phyloP scores from a whole-genome alignment of 345 rosid genomes.

The Limnanthes douglasii region DNA sequence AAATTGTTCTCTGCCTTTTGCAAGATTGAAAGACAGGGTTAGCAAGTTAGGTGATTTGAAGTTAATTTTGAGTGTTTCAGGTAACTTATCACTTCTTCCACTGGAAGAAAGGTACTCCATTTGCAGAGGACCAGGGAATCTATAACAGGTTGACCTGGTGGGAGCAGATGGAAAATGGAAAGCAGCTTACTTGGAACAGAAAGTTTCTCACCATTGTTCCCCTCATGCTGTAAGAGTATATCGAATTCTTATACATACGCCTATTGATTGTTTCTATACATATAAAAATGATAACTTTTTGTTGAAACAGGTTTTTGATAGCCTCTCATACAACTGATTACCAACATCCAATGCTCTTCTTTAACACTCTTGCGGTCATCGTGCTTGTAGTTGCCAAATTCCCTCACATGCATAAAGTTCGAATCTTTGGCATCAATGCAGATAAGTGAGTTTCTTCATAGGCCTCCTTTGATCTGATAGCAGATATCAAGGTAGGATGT shows the following conservation, averaged over 20 bases:
- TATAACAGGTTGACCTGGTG: slow-evolving; percentile 94
- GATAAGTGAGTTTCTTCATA: slow-evolving; percentile 59
- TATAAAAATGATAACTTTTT: neutral
- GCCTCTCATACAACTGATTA: slow-evolving; percentile 97
- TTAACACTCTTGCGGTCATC: slow-evolving; percentile 75
- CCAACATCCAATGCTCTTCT: slow-evolving; percentile 80
- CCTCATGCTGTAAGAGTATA: slow-evolving; percentile 87
- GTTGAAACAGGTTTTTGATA: slow-evolving; percentile 60
- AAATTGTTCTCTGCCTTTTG: too few species aligned
- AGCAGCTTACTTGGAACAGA: slow-evolving; percentile 90
- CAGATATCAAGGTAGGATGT: too few species aligned
- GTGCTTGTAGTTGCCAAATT: slow-evolving; percentile 94
- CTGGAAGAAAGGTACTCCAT: slow-evolving; percentile 99
- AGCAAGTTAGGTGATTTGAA: too few species aligned
- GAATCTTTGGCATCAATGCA: slow-evolving; percentile 93
- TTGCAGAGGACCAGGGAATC: slow-evolving; percentile 96
- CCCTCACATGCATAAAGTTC: slow-evolving; percentile 98
- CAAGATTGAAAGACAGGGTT: neutral
- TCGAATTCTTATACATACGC: neutral
- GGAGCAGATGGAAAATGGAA: slow-evolving; percentile 94
- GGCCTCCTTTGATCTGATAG: too few species aligned
- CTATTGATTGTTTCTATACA: neutral
- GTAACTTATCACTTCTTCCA: slow-evolving; percentile 91
- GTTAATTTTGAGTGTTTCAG: slow-evolving; percentile 20
- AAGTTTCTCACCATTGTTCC: slow-evolving; percentile 92